A percentile compares a stretch with the other conserved stretches of the same genome.
These are phyloP conservation scores for Fagus crenata DNA, from an alignment of 306 rosid genomes.

Conservation along the genomic window DNA sequence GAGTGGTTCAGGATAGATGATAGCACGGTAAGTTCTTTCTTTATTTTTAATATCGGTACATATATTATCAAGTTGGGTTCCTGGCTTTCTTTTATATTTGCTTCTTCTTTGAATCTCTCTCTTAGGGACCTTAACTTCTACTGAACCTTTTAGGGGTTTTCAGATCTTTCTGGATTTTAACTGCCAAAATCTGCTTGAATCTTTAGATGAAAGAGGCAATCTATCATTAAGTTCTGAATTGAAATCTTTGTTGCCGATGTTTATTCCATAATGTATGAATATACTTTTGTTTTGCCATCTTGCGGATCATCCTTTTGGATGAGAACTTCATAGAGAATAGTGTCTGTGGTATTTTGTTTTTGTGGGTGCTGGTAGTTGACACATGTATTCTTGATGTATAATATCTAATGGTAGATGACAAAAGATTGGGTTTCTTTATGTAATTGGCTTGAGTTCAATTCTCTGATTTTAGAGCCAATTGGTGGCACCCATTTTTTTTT, in stretches of 20 bases:
- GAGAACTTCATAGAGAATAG: not conserved
- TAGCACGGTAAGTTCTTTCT: slow-evolving; percentile 50
- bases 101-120: not conserved
- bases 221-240: not conserved
- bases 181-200: slow-evolving; percentile 3
- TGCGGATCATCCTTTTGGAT: not conserved
- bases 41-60: not conserved
- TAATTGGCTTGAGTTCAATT: not conserved
- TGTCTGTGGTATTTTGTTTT: not conserved
- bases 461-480: slow-evolving; percentile 1
- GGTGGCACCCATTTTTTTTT: slow-evolving; percentile 19
- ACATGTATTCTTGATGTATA: not conserved
- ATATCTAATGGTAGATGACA: not conserved
- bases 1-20: slow-evolving; percentile 74
- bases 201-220: not conserved
- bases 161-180: not conserved
- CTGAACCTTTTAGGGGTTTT: not conserved
- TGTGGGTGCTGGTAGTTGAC: not conserved
- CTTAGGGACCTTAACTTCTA: not conserved
- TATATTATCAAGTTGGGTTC: not conserved
- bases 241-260: not conserved
- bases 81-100: not conserved
- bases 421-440: not conserved
- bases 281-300: not conserved
- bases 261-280: not conserved